These are phyloP conservation scores for Colletotrichum sp. DNA, from an alignment of 2,329 filamentous ascomycete genomes.

Conservation along the genomic window DNA sequence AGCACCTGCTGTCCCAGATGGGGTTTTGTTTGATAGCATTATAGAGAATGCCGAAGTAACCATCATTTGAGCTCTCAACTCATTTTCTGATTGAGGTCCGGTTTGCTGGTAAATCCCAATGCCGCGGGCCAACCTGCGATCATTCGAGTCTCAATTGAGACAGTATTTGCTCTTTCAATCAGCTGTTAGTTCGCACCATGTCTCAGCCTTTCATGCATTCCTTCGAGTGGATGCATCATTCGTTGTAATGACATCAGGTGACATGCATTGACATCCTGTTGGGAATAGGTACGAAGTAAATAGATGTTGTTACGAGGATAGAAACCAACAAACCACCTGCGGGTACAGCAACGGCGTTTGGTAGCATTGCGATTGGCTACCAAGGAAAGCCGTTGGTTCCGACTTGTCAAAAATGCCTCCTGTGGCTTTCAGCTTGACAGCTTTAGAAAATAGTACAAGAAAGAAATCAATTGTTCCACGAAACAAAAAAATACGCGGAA, in stretches of 20 bases:
- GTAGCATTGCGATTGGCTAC: neutral
- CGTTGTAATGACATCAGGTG: accelerated
- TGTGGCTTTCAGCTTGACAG: neutral
- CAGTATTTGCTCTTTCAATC: no score
- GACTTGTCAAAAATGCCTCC: neutral
- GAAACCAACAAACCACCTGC: neutral
- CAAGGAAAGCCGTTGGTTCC: neutral
- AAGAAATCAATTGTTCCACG: neutral
- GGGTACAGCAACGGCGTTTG: neutral
- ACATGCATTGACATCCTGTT: neutral
- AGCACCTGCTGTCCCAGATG: neutral
- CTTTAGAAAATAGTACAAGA: neutral
- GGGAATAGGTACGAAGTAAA: neutral
- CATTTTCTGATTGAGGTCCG: no score
- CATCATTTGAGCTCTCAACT: no score
- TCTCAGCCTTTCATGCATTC: neutral
- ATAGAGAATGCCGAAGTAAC: neutral
- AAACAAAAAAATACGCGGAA: neutral
- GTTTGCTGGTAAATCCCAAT: no score
- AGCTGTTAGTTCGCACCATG: no score
- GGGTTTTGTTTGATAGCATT: neutral
- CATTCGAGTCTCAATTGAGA: accelerated
- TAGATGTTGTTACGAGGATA: accelerated
- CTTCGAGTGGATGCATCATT: neutral
- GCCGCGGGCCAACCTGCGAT: neutral